A percentile compares a stretch with the other conserved stretches of the same genome.
Evolutionary conservation across 176 grass and related monocot species (phyloP).

Genomic region (Musa schizocarpa): DNA sequence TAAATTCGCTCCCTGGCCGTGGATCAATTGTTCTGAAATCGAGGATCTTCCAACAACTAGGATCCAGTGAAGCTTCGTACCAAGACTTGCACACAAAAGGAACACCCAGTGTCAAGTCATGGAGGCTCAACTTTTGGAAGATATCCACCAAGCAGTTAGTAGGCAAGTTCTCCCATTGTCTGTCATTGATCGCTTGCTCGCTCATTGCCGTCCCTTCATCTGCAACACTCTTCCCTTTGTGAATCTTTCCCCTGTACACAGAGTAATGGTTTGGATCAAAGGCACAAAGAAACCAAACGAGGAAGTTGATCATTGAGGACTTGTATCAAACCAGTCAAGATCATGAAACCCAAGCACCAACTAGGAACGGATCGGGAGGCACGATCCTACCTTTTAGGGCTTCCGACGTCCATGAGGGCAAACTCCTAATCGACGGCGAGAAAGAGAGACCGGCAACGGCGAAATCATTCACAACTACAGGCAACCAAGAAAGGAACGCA

Average conservation of each 20-base stretch:
- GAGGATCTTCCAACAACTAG: slow-evolving; percentile 29
- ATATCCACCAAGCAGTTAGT: slow-evolving; percentile 24
- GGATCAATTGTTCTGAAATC: slow-evolving; percentile 15
- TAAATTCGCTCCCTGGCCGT: slow-evolving; percentile 1
- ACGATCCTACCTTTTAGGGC: background rate
- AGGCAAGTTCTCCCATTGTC: slow-evolving; percentile 26
- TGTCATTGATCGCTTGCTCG: background rate
- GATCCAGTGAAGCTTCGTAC: slow-evolving; percentile 22
- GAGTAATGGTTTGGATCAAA: background rate
- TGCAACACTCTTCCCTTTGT: background rate
- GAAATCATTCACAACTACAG: background rate
- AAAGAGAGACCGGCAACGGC: background rate
- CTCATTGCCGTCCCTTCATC: background rate
- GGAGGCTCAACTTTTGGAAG: slow-evolving; percentile 18
- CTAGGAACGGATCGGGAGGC: background rate
- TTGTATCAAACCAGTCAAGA: background rate
- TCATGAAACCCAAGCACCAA: background rate
- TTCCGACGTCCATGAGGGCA: background rate
- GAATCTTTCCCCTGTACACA: background rate
- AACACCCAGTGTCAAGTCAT: slow-evolving; percentile 6
- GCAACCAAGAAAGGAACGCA: background rate
- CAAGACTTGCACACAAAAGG: slow-evolving; percentile 37
- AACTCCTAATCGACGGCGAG: background rate
- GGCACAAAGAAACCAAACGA: background rate
- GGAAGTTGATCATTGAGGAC: background rate